phyloP scores from a whole-genome alignment of 2,329 filamentous ascomycete genomes.

The Paecilomyces sp. region DNA sequence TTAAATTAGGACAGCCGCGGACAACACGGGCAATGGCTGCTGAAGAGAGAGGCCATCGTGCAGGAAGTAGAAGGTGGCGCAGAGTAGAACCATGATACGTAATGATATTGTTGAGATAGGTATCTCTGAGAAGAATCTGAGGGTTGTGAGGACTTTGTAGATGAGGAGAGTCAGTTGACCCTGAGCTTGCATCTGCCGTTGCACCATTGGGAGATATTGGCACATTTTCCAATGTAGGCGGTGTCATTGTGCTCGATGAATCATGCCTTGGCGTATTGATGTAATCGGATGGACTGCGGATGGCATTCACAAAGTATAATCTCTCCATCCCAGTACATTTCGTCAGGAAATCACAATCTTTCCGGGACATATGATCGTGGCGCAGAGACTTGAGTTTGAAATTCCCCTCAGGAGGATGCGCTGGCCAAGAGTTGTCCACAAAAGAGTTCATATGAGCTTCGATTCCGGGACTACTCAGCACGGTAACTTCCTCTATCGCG shows the following conservation, averaged over 20 bases:
- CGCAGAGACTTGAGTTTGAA: slow-evolving; percentile 42
- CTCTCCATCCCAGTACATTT: slow-evolving; percentile 40
- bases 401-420: slow-evolving; percentile 17
- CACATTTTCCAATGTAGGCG: slow-evolving; percentile 15
- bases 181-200: slow-evolving; percentile 19
- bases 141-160: slow-evolving; percentile 13
- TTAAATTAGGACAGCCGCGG: slow-evolving; percentile 49
- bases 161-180: slow-evolving; percentile 8
- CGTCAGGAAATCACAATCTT: slow-evolving; percentile 36
- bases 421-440: slow-evolving; percentile 49
- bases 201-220: not conserved
- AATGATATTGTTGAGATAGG: slow-evolving; percentile 47
- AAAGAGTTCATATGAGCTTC: slow-evolving; percentile 42
- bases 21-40: slow-evolving; percentile 45
- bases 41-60: slow-evolving; percentile 47
- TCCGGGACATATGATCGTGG: slow-evolving; percentile 41
- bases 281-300: slow-evolving; percentile 19
- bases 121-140: slow-evolving; percentile 29
- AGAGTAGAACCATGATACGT: slow-evolving; percentile 45
- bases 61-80: slow-evolving; percentile 50
- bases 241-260: slow-evolving; percentile 19
- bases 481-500: slow-evolving; percentile 42
- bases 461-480: slow-evolving; percentile 47
- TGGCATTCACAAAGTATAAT: slow-evolving; percentile 45
- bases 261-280: slow-evolving; percentile 19